Percentiles rank a stretch among this genome's conserved stretches.
phyloP scores from a whole-genome alignment of 495 filamentous ascomycete genomes.

The Penicillium flavigenum region DNA sequence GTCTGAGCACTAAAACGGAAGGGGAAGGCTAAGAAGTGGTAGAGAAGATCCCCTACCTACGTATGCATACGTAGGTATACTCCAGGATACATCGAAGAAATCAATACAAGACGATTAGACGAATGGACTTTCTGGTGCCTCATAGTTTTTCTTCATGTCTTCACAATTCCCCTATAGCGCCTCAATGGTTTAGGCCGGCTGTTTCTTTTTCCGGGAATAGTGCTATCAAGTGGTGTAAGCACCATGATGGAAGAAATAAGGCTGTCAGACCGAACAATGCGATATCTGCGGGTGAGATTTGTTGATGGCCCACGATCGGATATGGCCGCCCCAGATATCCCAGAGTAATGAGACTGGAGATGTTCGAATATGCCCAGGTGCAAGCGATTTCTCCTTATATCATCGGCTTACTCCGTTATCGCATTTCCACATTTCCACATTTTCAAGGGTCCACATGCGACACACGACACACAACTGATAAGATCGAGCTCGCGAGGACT shows the following conservation, averaged over 20 bases:
- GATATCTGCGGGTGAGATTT: conserved; percentile 2
- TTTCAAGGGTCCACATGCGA: too few relatives aligned
- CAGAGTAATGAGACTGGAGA: background rate
- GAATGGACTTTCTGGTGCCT: background rate
- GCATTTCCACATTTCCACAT: background rate
- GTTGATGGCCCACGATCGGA: conserved; percentile 3
- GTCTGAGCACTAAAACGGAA: too few relatives aligned
- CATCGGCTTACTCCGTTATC: conserved; percentile 20
- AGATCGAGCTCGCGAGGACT: conserved; percentile 17
- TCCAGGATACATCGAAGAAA: background rate
- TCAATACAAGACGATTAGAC: background rate
- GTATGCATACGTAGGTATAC: too few relatives aligned
- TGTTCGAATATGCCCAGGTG: background rate
- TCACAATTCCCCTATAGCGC: background rate
- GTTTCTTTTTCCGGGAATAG: background rate
- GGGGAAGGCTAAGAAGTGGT: too few relatives aligned
- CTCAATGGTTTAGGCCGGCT: background rate
- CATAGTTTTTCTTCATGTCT: background rate
- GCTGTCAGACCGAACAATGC: background rate
- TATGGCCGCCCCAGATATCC: conserved; percentile 1
- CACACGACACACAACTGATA: conserved; percentile 8
- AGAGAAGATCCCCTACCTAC: too few relatives aligned
- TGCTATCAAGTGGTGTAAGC: background rate
- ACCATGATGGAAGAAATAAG: background rate
- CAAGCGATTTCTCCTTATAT: background rate